Conservation (phyloP, 2,329 filamentous ascomycete genomes). For the Lasiodiplodia theobromae region DNA sequence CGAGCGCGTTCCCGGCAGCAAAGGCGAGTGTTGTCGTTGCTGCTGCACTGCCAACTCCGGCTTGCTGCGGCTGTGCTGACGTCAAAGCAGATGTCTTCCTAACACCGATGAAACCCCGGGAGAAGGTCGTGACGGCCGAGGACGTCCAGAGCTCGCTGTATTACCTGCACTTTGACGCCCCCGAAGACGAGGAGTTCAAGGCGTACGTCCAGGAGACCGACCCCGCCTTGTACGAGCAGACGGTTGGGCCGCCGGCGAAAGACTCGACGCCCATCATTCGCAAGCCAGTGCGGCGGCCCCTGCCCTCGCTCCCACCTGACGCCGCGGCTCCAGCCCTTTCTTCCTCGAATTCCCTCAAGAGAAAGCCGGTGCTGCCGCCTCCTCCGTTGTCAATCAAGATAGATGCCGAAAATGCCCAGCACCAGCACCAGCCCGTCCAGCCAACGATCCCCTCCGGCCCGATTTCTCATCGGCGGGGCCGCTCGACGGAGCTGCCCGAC, state of each 20-base stretch:
- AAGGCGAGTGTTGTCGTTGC: constrained; percentile 57
- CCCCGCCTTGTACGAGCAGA: neutral
- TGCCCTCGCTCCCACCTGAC: constrained; percentile 28
- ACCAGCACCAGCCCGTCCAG: neutral
- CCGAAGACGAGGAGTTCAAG: constrained; percentile 52
- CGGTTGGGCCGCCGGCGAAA: neutral
- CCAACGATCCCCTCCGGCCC: constrained; percentile 10
- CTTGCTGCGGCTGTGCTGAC: constrained; percentile 22
- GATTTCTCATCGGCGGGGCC: constrained; percentile 15
- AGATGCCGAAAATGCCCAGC: constrained; percentile 37
- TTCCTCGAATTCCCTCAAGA: constrained; percentile 2
- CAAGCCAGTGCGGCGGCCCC: constrained; percentile 31
- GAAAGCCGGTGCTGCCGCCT: constrained; percentile 29
- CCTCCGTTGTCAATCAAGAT: constrained; percentile 39
- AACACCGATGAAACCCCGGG: constrained; percentile 85
- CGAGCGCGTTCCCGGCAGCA: constrained; percentile 87
- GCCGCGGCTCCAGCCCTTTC: constrained; percentile 1
- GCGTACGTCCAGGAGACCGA: neutral
- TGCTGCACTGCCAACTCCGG: constrained; percentile 32
- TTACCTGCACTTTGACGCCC: constrained; percentile 81
- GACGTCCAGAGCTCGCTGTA: constrained; percentile 90
- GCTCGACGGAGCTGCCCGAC: constrained; percentile 10
- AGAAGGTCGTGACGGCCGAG: constrained; percentile 86
- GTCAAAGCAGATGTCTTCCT: constrained; percentile 78
- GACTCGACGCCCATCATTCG: constrained; percentile 23